Percentiles rank a stretch among this genome's conserved stretches.
These are phyloP conservation scores for Orychophragmus violaceus DNA, from an alignment of 345 rosid genomes.

Conservation along the genomic window DNA sequence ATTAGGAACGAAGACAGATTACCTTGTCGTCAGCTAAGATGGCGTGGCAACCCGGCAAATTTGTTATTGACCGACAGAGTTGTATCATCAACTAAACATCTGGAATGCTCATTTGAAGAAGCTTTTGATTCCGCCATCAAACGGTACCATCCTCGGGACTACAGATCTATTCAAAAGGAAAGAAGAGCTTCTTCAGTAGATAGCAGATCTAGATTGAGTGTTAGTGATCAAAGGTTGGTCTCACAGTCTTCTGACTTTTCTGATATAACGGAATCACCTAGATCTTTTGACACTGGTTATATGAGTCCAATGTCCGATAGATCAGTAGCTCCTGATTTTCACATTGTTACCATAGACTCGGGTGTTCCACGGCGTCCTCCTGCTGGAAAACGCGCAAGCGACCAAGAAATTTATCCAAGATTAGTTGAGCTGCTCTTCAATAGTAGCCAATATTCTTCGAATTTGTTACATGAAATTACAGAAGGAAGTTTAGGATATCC, in stretches of 20 bases:
- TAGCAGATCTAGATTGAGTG: constrained; percentile 41
- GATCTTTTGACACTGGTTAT: constrained; percentile 40
- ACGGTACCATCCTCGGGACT: constrained; percentile 62
- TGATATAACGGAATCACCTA: constrained; percentile 60
- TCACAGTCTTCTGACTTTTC: constrained; percentile 64
- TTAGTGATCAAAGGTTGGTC: constrained; percentile 40
- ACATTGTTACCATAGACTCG: constrained; percentile 85
- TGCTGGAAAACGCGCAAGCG: constrained; percentile 90
- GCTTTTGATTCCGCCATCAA: constrained; percentile 75
- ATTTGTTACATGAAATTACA: constrained; percentile 74
- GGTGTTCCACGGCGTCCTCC: constrained; percentile 99
- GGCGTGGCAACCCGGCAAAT: constrained; percentile 99
- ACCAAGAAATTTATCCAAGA: constrained; percentile 83
- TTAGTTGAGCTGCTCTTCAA: constrained; percentile 90
- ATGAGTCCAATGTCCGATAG: constrained; percentile 52
- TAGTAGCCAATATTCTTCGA: constrained; percentile 54
- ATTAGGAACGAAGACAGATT: constrained; percentile 96
- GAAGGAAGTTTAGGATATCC: constrained; percentile 71
- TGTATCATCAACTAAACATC: constrained; percentile 31
- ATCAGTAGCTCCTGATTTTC: constrained; percentile 42
- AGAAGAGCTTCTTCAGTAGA: constrained; percentile 84
- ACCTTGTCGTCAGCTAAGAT: constrained; percentile 85
- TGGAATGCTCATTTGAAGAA: constrained; percentile 52
- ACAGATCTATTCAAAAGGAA: constrained; percentile 76
- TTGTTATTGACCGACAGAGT: constrained; percentile 70